Conservation (phyloP, 108 stramenopile genomes). For the Schizochytrium sp. region DNA sequence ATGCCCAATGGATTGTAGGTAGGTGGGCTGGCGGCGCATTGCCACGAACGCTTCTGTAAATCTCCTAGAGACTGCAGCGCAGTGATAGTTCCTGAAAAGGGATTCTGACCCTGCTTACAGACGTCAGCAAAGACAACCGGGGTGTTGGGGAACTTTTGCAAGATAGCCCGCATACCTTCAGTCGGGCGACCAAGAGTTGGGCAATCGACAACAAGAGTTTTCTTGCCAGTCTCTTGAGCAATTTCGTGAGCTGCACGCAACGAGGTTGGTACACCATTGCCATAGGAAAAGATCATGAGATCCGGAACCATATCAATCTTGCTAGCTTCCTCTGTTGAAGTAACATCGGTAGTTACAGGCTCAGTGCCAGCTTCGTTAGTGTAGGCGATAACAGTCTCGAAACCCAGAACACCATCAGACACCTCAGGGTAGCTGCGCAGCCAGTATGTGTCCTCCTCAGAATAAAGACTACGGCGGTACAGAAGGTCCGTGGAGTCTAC, state of each 20-base stretch:
- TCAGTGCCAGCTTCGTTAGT: background rate
- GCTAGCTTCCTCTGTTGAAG: background rate
- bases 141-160: constrained; percentile 68
- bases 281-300: constrained; percentile 82
- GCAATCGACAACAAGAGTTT: constrained; percentile 83
- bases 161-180: constrained; percentile 71
- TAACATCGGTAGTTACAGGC: background rate
- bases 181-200: constrained; percentile 81
- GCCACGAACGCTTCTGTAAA: constrained; percentile 75
- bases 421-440: constrained; percentile 76
- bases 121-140: constrained; percentile 85
- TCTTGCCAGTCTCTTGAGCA: constrained; percentile 61
- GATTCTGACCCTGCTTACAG: constrained; percentile 84
- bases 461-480: constrained; percentile 81
- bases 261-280: constrained; percentile 85
- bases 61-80: constrained; percentile 71
- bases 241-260: constrained; percentile 68
- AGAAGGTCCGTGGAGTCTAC: constrained; percentile 85
- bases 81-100: constrained; percentile 76
- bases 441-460: constrained; percentile 73
- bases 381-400: constrained; percentile 78
- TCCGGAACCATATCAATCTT: constrained; percentile 64
- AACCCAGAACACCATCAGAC: constrained; percentile 69
- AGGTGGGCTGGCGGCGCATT: constrained; percentile 80
- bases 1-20: constrained; percentile 84